Evolutionary conservation across 1,284 basidiomycete species (phyloP), one percentile per base, ranked within the genome.

Genomic region (Austropuccinia psidii): DNA sequence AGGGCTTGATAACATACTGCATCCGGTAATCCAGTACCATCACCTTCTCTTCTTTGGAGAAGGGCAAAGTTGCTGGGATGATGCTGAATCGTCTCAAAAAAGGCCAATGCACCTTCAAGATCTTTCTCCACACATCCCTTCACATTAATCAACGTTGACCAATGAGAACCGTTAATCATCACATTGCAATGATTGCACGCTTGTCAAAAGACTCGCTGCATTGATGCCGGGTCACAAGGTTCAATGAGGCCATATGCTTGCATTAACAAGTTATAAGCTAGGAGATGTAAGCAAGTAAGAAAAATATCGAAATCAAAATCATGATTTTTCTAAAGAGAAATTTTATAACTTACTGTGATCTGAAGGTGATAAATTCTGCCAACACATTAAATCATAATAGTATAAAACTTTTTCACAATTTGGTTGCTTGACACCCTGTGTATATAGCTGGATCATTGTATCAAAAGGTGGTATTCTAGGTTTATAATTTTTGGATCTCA

Each of bases 361-460:
- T 4, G 90, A 89, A 33, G 93, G 92, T 5, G 81, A 78, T 45
- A 98, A 88, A 0, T 85, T 82, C 6, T 86, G 87, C 17, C 82
- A 80, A 41, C 84, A 80, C 82, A 98, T 85, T 78, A 87, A 84
- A 68, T 89, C 80, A 81, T 90, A 91, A 82, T 90, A 98, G 77
- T 86, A 83, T 45, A 96, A 81, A 17, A 89, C 89, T 52, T 87
- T 85, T 37, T 86, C 86, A 64, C 93, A 87, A 77, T 93, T 88
- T 1, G 93, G 93, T 78, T 90, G 90, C 29, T 90, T 95, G 27
- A 37, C 57, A 57, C 58, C 35, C 75, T 90, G 88, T 60, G 90
- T 89, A 83, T 92, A 96, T 79, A 95, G 86, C 82, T 98, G 96
- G 86, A 98, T 97, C 94, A 99, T 97, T 45, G 91, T 97, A 83